Conservation (phyloP, 805 yeast genomes). For the Tetrapisispora pingtungensis region DNA sequence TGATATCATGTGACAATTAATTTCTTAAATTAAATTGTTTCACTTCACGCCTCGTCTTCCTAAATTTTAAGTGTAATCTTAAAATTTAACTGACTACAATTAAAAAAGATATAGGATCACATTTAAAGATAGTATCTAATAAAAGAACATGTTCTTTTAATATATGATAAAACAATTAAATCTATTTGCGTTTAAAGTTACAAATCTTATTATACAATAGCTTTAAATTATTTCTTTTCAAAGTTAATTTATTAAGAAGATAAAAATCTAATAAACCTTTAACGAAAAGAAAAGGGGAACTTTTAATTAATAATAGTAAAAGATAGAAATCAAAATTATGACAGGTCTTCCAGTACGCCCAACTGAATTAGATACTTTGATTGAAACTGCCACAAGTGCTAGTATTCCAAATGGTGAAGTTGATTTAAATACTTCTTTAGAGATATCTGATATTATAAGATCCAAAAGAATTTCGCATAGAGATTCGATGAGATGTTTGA, state of each 20-base stretch:
- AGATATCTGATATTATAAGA: slow-evolving; percentile 78
- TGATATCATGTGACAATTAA: neutral
- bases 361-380: slow-evolving; percentile 44
- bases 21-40: no score
- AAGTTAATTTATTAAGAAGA: no score
- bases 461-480: slow-evolving; percentile 69
- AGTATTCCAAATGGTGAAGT: slow-evolving; percentile 87
- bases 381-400: slow-evolving; percentile 75
- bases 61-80: no score
- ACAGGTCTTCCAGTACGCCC: neutral
- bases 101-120: no score
- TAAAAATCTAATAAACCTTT: neutral
- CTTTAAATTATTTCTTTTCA: no score
- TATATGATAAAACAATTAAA: no score
- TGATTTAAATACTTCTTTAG: slow-evolving; percentile 65
- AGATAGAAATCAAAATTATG: neutral
- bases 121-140: no score
- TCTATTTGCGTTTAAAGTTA: no score
- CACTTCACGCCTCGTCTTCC: neutral
- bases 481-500: slow-evolving; percentile 77
- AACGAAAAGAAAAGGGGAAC: neutral
- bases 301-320: neutral
- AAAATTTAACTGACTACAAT: no score
- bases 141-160: no score
- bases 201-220: no score